Percentiles rank a stretch among this genome's conserved stretches.
phyloP scores from a whole-genome alignment of 108 stramenopile species.

The Cyclotella cryptica region DNA sequence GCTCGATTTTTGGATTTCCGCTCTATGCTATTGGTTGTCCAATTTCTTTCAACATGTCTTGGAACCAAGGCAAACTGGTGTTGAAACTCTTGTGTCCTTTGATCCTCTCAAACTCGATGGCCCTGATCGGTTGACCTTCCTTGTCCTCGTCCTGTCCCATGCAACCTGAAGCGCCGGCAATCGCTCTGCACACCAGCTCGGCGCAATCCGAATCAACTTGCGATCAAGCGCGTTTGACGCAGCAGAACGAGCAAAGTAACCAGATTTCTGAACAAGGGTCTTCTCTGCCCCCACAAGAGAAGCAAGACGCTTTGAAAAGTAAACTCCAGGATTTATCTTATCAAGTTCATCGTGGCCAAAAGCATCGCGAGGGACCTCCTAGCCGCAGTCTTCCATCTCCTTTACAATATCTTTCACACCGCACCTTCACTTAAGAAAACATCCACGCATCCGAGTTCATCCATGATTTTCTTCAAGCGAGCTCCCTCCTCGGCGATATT shows the following conservation, averaged over 20 bases:
- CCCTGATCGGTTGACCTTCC: constrained; percentile 81
- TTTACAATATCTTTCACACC: constrained; percentile 86
- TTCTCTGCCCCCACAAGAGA: constrained; percentile 85
- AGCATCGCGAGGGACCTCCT: constrained; percentile 81
- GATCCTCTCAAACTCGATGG: constrained; percentile 92
- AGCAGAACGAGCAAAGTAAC: constrained; percentile 91
- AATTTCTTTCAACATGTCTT: constrained; percentile 84
- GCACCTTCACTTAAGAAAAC: constrained; percentile 92
- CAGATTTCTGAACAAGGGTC: constrained; percentile 90
- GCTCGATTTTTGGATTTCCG: neutral
- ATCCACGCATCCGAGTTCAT: constrained; percentile 86
- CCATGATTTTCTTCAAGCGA: constrained; percentile 88
- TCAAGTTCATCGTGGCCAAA: constrained; percentile 91
- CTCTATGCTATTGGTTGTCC: constrained; percentile 59
- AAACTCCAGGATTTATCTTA: constrained; percentile 89
- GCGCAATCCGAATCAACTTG: constrained; percentile 85
- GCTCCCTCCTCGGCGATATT: constrained; percentile 79
- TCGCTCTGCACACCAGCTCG: constrained; percentile 78
- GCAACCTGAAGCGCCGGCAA: constrained; percentile 82
- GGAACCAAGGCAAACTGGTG: constrained; percentile 78
- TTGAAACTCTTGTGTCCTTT: constrained; percentile 91
- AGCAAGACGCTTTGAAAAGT: constrained; percentile 85
- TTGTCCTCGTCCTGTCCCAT: constrained; percentile 93
- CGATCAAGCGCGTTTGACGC: constrained; percentile 90
- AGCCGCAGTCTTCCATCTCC: constrained; percentile 78